Evolutionary conservation across 495 filamentous ascomycete species (phyloP).

Genomic region (Darksidea phi): DNA sequence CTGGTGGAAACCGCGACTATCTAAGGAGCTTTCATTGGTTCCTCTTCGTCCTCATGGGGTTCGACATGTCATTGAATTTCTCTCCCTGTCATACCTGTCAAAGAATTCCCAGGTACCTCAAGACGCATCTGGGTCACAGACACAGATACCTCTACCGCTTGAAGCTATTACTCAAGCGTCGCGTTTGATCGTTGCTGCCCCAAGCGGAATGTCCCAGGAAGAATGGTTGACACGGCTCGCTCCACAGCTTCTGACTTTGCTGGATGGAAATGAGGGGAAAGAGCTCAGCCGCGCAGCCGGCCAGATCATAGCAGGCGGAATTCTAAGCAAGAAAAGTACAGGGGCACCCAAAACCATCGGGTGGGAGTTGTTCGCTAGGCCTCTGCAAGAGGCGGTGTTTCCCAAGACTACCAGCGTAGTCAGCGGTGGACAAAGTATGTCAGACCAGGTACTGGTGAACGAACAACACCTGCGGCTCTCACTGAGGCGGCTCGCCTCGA

Average conservation of each 20-base stretch:
- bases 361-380: slow-evolving; percentile 66
- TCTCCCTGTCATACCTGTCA: slow-evolving; percentile 44
- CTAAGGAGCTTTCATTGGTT: slow-evolving; percentile 56
- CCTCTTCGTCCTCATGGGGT: slow-evolving; percentile 68
- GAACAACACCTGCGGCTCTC: slow-evolving; percentile 49
- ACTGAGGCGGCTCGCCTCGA: slow-evolving; percentile 55
- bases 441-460: slow-evolving; percentile 44
- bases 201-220: slow-evolving; percentile 55
- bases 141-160: slow-evolving; percentile 66
- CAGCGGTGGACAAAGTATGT: slow-evolving; percentile 18
- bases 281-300: slow-evolving; percentile 67
- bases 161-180: slow-evolving; percentile 69
- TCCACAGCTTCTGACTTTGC: slow-evolving; percentile 63
- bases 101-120: slow-evolving; percentile 12
- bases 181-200: slow-evolving; percentile 61
- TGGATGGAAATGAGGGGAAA: slow-evolving; percentile 63
- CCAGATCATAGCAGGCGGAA: slow-evolving; percentile 72
- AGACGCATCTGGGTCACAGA: slow-evolving; percentile 43
- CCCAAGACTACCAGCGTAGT: slow-evolving; percentile 39
- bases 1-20: slow-evolving; percentile 54
- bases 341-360: slow-evolving; percentile 69
- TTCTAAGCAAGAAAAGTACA: slow-evolving; percentile 63
- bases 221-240: slow-evolving; percentile 63
- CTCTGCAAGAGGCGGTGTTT: slow-evolving; percentile 61
- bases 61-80: slow-evolving; percentile 67